These are phyloP conservation scores for Friedmanniomyces endolithicus DNA, from an alignment of 495 filamentous ascomycete genomes.

Conservation along the genomic window DNA sequence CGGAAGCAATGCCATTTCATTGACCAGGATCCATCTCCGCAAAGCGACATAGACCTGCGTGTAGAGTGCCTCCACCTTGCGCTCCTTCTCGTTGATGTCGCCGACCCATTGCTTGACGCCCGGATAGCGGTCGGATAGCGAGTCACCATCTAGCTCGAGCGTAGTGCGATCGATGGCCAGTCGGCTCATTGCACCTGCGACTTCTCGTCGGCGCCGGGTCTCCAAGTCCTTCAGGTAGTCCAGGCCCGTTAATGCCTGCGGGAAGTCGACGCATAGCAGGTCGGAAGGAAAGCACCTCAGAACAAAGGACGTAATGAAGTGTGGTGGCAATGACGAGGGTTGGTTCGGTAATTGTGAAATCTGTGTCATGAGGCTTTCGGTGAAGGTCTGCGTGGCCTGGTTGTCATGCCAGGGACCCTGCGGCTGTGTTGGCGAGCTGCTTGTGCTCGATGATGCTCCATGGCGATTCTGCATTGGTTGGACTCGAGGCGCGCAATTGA, in stretches of 20 bases:
- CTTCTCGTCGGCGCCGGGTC: constrained; percentile 49
- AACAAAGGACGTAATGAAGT: constrained; percentile 55
- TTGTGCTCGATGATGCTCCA: constrained; percentile 15
- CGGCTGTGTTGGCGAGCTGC: constrained; percentile 27
- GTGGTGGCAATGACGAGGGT: constrained; percentile 52
- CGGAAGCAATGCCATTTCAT: constrained; percentile 53
- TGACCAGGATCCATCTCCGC: constrained; percentile 59
- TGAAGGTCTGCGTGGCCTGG: constrained; percentile 47
- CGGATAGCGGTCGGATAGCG: constrained; percentile 37
- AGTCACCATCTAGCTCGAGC: constrained; percentile 31
- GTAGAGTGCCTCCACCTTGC: constrained; percentile 49
- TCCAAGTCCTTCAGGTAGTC: constrained; percentile 64
- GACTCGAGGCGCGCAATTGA: constrained; percentile 49
- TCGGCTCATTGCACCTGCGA: constrained; percentile 75
- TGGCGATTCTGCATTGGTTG: constrained; percentile 24
- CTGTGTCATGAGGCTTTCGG: constrained; percentile 48
- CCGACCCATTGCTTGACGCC: constrained; percentile 44
- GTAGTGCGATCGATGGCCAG: constrained; percentile 47
- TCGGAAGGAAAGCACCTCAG: constrained; percentile 47
- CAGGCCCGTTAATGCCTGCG: constrained; percentile 56
- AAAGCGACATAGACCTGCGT: constrained; percentile 54
- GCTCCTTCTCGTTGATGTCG: constrained; percentile 41
- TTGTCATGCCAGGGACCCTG: constrained; percentile 30
- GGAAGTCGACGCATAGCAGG: constrained; percentile 52
- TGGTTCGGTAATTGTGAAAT: constrained; percentile 51